Percentiles rank a stretch among this genome's conserved stretches.
Conservation (phyloP, 495 filamentous ascomycete genomes). For the Aspergillus homomorphus region DNA sequence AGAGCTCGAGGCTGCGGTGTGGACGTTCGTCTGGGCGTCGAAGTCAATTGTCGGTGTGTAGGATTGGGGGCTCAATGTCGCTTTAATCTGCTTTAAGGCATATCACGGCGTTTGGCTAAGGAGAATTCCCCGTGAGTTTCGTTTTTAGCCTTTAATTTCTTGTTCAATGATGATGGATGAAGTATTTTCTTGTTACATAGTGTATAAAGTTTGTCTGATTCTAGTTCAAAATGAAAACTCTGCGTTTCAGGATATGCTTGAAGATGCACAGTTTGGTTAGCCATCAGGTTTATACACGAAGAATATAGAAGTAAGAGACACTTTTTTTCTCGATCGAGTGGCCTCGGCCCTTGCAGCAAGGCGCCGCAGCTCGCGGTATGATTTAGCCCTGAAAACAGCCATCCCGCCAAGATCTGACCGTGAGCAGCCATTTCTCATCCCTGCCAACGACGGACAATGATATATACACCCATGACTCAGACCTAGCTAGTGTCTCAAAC, state of each 20-base stretch:
- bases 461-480: background rate
- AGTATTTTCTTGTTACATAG: slow-evolving; percentile 6
- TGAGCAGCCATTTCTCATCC: background rate
- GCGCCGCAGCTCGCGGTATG: no score
- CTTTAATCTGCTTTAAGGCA: slow-evolving; percentile 15
- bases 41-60: background rate
- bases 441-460: background rate
- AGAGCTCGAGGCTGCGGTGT: background rate
- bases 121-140: slow-evolving; percentile 11
- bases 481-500: background rate
- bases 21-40: no score
- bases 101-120: slow-evolving; percentile 22
- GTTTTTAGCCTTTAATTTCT: slow-evolving; percentile 10
- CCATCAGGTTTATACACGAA: no score
- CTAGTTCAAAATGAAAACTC: background rate
- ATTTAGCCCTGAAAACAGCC: no score
- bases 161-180: slow-evolving; percentile 15
- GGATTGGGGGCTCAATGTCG: slow-evolving; percentile 14
- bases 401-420: no score
- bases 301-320: no score
- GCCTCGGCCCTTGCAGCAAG: no score
- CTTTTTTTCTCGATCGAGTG: no score
- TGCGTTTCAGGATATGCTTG: background rate
- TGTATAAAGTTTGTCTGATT: slow-evolving; percentile 5
- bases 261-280: no score